These are phyloP conservation scores for Skeletonema potamos DNA, from an alignment of 108 stramenopile genomes.

Conservation along the genomic window DNA sequence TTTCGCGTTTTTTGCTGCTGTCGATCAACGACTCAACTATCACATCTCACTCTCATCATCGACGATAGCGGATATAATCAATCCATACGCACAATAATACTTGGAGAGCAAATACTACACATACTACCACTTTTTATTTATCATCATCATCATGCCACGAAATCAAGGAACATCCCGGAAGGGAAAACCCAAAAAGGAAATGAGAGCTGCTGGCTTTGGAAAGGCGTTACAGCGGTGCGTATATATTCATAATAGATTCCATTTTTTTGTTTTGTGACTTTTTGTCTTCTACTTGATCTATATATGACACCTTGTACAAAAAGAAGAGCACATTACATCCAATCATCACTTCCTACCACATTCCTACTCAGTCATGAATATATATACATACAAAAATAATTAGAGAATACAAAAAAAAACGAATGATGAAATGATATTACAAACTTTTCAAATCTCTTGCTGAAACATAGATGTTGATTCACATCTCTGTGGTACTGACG, in stretches of 20 bases:
- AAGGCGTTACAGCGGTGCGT: slow-evolving; percentile 69
- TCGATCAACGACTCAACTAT: too few relatives aligned
- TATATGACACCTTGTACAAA: too few relatives aligned
- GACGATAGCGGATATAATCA: too few relatives aligned
- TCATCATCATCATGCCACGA: slow-evolving; percentile 69
- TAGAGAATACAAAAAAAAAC: slow-evolving; percentile 20
- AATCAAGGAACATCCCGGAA: slow-evolving; percentile 90
- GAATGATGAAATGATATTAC: slow-evolving; percentile 45
- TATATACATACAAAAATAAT: neutral
- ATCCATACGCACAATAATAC: too few relatives aligned
- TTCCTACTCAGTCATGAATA: neutral
- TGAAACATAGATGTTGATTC: slow-evolving; percentile 32
- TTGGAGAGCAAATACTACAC: too few relatives aligned
- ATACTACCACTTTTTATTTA: too few relatives aligned
- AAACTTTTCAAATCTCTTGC: slow-evolving; percentile 36
- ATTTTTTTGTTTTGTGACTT: too few relatives aligned
- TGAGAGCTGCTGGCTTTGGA: slow-evolving; percentile 85
- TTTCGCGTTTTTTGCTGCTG: too few relatives aligned
- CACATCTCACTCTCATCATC: too few relatives aligned
- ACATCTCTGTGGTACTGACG: slow-evolving; percentile 46
- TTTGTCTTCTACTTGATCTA: too few relatives aligned
- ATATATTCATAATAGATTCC: neutral
- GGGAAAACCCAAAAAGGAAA: slow-evolving; percentile 87
- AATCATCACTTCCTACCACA: neutral
- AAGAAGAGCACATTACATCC: neutral